phyloP scores from a whole-genome alignment of 139 green algal genomes.

The Edaphochlamys debaryana region DNA sequence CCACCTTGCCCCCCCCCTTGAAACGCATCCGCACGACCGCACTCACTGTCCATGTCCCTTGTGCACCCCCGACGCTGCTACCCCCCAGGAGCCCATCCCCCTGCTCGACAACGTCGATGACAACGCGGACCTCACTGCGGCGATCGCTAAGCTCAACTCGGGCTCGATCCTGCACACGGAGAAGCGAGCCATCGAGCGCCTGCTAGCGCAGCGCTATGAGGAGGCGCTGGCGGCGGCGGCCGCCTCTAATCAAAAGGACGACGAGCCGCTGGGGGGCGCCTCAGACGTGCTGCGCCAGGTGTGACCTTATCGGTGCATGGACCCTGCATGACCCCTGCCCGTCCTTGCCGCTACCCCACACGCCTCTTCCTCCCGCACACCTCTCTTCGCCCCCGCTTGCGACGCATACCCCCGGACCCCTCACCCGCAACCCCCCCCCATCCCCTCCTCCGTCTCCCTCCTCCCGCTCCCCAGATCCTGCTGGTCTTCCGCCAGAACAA shows the following conservation, averaged over 20 bases:
- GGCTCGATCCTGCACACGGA: constrained; percentile 34
- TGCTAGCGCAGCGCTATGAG: constrained; percentile 40
- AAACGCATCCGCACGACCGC: not conserved
- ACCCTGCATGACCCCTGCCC: too few species aligned
- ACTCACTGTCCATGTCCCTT: not conserved
- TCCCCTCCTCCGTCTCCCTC: too few species aligned
- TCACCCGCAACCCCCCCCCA: too few species aligned
- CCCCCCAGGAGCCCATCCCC: constrained; percentile 1
- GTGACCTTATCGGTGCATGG: too few species aligned
- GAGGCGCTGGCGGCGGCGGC: constrained; percentile 24
- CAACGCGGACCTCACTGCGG: not conserved
- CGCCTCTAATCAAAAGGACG: not conserved
- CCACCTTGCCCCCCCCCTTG: too few species aligned
- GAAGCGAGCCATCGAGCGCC: constrained; percentile 30
- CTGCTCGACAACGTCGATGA: not conserved
- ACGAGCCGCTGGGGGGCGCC: not conserved
- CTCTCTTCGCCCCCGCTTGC: too few species aligned
- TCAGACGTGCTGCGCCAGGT: constrained; percentile 11
- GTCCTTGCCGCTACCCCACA: too few species aligned
- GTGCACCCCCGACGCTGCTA: not conserved
- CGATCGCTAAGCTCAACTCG: constrained; percentile 30
- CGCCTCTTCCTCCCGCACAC: too few species aligned
- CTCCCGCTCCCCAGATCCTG: constrained; percentile 5
- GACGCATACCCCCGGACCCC: too few species aligned
- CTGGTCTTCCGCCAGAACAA: constrained; percentile 5